Evolutionary conservation across 192 early-diverging fungal genomes (phyloP).

Genomic region (Backusella tarrabulga): DNA sequence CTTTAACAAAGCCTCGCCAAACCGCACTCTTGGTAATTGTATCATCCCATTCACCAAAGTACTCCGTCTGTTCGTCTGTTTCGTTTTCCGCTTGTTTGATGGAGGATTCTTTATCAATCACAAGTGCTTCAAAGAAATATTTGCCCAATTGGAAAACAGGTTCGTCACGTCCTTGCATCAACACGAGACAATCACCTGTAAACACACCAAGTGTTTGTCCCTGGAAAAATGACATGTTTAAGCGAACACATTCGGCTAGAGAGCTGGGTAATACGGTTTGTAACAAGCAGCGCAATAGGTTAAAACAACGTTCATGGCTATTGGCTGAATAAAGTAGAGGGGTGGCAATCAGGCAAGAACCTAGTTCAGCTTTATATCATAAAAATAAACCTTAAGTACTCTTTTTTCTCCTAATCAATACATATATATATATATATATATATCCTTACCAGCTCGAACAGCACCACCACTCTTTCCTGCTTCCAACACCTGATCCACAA

Average conservation of each 20-base stretch:
- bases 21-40: constrained; percentile 24
- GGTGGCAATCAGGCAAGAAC: constrained; percentile 33
- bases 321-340: constrained; percentile 21
- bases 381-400: neutral
- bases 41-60: constrained; percentile 22
- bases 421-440: too few relatives aligned
- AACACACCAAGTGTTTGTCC: constrained; percentile 43
- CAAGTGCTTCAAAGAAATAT: constrained; percentile 16
- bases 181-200: constrained; percentile 36
- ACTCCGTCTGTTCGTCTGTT: neutral
- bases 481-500: constrained; percentile 35
- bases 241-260: neutral
- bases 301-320: constrained; percentile 16
- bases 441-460: constrained; percentile 35
- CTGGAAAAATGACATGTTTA: constrained; percentile 36
- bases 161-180: constrained; percentile 15
- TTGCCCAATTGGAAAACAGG: constrained; percentile 10
- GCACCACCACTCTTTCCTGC: constrained; percentile 42
- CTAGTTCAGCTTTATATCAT: constrained; percentile 30
- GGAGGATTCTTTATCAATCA: constrained; percentile 8
- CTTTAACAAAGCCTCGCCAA: constrained; percentile 39
- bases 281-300: constrained; percentile 28
- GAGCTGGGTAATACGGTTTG: constrained; percentile 24
- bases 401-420: neutral
- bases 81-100: neutral